A percentile compares a stretch with the other conserved stretches of the same genome.
phyloP scores from a whole-genome alignment of 2,329 filamentous ascomycete genomes.

The Plenodomus lindquistii region DNA sequence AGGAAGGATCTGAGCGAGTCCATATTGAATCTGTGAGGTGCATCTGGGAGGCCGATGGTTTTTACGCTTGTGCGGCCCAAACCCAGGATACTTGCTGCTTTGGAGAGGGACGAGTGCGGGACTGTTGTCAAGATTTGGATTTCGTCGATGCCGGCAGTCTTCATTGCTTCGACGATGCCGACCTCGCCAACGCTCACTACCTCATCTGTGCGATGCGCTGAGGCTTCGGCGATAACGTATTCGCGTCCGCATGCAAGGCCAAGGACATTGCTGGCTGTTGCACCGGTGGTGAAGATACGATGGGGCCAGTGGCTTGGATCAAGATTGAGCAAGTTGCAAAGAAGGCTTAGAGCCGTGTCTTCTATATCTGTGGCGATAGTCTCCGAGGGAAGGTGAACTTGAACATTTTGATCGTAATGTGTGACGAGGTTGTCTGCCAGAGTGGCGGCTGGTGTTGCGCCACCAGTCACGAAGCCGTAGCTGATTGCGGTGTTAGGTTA shows the following conservation, averaged over 20 bases:
- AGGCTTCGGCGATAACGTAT: conserved; percentile 57
- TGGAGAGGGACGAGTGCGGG: conserved; percentile 81
- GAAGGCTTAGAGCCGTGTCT: conserved; percentile 68
- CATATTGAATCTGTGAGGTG: conserved; percentile 73
- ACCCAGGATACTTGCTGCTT: conserved; percentile 81
- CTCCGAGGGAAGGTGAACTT: conserved; percentile 78
- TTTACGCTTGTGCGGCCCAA: conserved; percentile 72
- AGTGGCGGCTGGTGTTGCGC: conserved; percentile 75
- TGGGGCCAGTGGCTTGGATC: conserved; percentile 65
- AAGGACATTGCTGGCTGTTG: conserved; percentile 67
- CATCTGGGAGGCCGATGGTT: conserved; percentile 57
- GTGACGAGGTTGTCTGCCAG: conserved; percentile 85
- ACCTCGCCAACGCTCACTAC: conserved; percentile 63
- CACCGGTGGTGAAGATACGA: conserved; percentile 77
- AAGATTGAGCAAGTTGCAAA: conserved; percentile 69
- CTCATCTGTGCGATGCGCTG: conserved; percentile 37
- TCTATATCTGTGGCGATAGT: conserved; percentile 78
- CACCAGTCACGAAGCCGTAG: conserved; percentile 89
- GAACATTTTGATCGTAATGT: conserved; percentile 79
- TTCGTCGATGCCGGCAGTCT: conserved; percentile 63
- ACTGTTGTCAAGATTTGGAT: conserved; percentile 80
- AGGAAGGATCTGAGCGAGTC: conserved; percentile 65
- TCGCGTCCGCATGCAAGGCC: conserved; percentile 75
- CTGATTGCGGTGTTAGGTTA: background rate
- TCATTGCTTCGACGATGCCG: conserved; percentile 70